Conservation (phyloP, 768 basidiomycete genomes). For the Boletus rex-veris region DNA sequence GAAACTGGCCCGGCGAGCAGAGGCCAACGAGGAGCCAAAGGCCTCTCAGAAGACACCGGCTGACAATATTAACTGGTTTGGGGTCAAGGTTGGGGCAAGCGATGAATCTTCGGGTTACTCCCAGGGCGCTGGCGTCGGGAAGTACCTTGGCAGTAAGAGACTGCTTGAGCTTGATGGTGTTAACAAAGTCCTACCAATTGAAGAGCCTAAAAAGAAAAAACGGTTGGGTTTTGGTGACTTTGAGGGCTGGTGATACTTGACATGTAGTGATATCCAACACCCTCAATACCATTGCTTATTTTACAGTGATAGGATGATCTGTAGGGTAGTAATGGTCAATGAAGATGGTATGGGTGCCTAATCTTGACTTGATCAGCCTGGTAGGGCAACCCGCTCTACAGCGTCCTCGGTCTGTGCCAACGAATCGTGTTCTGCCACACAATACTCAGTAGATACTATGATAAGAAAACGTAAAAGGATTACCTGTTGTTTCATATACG, state of each 20-base stretch:
- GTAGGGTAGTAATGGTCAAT: constrained; percentile 5
- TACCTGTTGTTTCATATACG: constrained; percentile 32
- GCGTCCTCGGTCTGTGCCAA: background rate
- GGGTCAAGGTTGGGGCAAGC: constrained; percentile 67
- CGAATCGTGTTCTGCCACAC: constrained; percentile 1
- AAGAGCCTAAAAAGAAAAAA: constrained; percentile 74
- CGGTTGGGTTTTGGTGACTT: constrained; percentile 91
- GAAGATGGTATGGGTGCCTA: background rate
- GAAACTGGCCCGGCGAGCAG: constrained; percentile 51
- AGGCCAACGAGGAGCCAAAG: constrained; percentile 32
- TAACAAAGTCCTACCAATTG: constrained; percentile 18
- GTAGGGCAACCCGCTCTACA: constrained; percentile 17
- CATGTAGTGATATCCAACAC: background rate
- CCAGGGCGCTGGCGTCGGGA: constrained; percentile 58
- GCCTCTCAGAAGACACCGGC: constrained; percentile 51
- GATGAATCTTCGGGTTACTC: constrained; percentile 33
- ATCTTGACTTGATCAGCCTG: constrained; percentile 16
- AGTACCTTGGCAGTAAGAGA: constrained; percentile 65
- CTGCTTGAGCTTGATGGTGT: constrained; percentile 31
- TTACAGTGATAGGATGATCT: constrained; percentile 6
- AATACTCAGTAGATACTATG: constrained; percentile 3
- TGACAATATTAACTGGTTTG: constrained; percentile 85
- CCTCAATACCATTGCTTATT: constrained; percentile 3
- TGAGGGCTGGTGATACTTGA: constrained; percentile 60
- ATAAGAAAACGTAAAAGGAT: background rate